Base-by-base conservation (phyloP, 2,329 filamentous ascomycete genomes). In the Ophiocordyceps australis region DNA sequence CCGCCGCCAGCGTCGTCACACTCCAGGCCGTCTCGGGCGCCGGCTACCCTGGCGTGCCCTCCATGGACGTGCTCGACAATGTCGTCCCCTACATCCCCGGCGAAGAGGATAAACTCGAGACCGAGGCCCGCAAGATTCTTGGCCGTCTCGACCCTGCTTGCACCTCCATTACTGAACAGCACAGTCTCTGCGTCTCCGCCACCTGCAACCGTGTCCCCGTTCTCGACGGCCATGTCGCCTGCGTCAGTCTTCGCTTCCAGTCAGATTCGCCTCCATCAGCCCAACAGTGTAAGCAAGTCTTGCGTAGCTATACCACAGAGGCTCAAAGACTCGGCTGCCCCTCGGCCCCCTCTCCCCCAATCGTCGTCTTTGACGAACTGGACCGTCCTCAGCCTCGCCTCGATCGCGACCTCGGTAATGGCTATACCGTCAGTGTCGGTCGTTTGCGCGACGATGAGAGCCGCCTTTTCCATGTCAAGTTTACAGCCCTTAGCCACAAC, bases 31-130 rank as follows among this genome's bases (percentile, higher is more conserved):
- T 95, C 23, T 92, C 81, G 2, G 86, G 89, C 30, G 86, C 83
- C 6, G 89, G 86, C 17, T 91, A 89, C 55, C 80, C 81, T 4
- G 81, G 81, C 35, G 80, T 95, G 20, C 76, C 77, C 46, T 80
- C 70, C 52, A 93, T 95, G 83, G 89, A 95, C 52, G 77, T 95
- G 32, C 58, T 95, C 33, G 89, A 95, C 57, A 95, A 95, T 46
- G 77, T 95, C 3, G 81, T 98, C 23, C 89, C 89, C 7, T 94
- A 71, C 53, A 98, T 95, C 47, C 65, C 67, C 1, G 85, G 85
- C 30, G 89, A 95, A 55, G 89, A 95, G 52, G 85, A 93, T 52
- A 95, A 95, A 61, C 69, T 95, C 17, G 81, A 93, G 59, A 79
- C 77, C 4, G 89, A 95, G 54, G 85, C 89, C 3, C 77, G 80